A percentile compares a stretch with the other conserved stretches of the same genome.
Conservation (phyloP, 805 yeast species). For the Nakazawaea peltata region DNA sequence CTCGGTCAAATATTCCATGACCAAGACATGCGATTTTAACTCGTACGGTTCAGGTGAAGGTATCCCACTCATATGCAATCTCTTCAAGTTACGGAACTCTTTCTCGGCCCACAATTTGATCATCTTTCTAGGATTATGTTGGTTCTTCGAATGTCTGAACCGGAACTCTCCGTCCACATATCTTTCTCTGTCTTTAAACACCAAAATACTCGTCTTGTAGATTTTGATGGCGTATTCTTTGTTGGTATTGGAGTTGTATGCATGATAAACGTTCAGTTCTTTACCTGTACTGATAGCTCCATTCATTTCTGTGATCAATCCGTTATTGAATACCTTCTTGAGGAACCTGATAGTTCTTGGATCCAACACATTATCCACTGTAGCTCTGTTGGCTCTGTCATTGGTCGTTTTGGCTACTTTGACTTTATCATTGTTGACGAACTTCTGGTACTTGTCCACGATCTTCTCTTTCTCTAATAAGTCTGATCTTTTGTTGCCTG, state of each 20-base stretch:
- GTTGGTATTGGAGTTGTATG: slow-evolving; percentile 35
- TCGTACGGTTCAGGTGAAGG: slow-evolving; percentile 94
- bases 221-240: slow-evolving; percentile 83
- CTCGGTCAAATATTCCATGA: slow-evolving; percentile 81
- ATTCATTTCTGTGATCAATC: slow-evolving; percentile 75
- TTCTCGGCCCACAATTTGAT: slow-evolving; percentile 98
- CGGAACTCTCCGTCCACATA: slow-evolving; percentile 95
- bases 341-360: slow-evolving; percentile 86
- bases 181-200: slow-evolving; percentile 94
- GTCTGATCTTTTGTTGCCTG: slow-evolving; percentile 4
- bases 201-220: slow-evolving; percentile 91
- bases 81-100: slow-evolving; percentile 86
- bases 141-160: slow-evolving; percentile 75
- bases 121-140: slow-evolving; percentile 94
- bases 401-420: slow-evolving; percentile 9
- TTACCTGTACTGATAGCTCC: slow-evolving; percentile 97
- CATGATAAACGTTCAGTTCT: slow-evolving; percentile 97
- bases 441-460: slow-evolving; percentile 9
- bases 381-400: slow-evolving; percentile 71
- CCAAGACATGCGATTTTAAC: slow-evolving; percentile 80
- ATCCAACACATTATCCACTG: slow-evolving; percentile 93
- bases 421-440: slow-evolving; percentile 10
- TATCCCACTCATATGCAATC: slow-evolving; percentile 70
- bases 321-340: slow-evolving; percentile 73
- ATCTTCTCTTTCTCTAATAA: slow-evolving; percentile 10